Evolutionary conservation across 768 basidiomycete species (phyloP).

Genomic region (Suillus clintonianus): DNA sequence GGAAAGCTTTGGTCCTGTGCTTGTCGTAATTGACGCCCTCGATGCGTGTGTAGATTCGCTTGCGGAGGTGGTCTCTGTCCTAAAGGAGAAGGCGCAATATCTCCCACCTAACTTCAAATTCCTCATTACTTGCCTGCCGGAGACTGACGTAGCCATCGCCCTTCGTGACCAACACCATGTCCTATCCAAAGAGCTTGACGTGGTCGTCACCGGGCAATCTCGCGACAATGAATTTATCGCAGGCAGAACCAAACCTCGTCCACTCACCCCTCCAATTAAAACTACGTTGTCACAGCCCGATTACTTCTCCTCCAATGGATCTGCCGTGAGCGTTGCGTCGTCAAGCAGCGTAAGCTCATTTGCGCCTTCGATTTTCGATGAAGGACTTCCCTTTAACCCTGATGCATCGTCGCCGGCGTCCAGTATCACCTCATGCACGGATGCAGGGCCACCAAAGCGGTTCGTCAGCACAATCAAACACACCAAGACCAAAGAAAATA

Average conservation of each 20-base stretch:
- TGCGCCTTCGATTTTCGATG: neutral
- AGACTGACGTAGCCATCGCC: constrained; percentile 22
- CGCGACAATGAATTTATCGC: neutral
- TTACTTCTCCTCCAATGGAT: neutral
- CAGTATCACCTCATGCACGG: neutral
- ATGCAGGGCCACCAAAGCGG: neutral
- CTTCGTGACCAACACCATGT: constrained; percentile 11
- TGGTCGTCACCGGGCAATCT: neutral
- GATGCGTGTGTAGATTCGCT: constrained; percentile 14
- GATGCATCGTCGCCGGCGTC: neutral
- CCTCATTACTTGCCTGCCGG: constrained; percentile 34
- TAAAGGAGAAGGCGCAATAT: constrained; percentile 41
- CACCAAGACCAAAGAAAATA: neutral
- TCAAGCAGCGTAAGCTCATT: neutral
- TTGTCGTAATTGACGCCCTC: constrained; percentile 29
- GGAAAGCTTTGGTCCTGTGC: constrained; percentile 11
- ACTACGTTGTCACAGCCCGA: neutral
- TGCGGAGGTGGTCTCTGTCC: constrained; percentile 15
- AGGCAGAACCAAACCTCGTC: neutral
- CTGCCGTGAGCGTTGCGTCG: neutral
- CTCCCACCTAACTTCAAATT: constrained; percentile 42
- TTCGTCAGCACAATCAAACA: neutral
- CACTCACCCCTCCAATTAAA: neutral
- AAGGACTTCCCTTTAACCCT: neutral
- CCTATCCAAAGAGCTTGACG: neutral